Evolutionary conservation across 1,139 yeast species (phyloP), one percentile per base, ranked within the genome.

Genomic region (Chernovozyma sophiae-reginae): DNA sequence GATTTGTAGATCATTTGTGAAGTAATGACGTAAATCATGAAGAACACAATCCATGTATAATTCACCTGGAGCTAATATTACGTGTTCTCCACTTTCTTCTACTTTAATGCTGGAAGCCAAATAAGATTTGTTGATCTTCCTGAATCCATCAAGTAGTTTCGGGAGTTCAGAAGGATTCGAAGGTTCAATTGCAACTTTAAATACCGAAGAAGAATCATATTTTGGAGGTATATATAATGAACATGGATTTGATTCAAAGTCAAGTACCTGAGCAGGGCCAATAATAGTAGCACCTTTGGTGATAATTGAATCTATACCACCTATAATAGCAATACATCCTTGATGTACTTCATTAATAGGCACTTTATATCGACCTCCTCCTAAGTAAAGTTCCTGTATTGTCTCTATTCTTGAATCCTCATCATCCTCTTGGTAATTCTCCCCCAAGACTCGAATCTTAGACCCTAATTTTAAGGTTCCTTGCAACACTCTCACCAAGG

Each of bases 1-100:
- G 37, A 92, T 77, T 36, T 83, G 86, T 35, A 89, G 68, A 33
- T 77, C 77, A 35, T 66, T 55, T 0, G 85, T 74, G 53, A 70
- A 74, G 43, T 80, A 56, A 15, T 65, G 56, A 43, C 97, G 67
- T 33, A 92, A 60, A 52, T 87, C 97, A 57, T 82, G 86, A 37
- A 94, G 57, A 22, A 85, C 65, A 48, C 95, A 86, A 57, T 94
- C 98, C 62, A 94, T 59, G 52, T 86, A 87, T 14, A 92, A 53
- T 53, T 94, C 98, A 4, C 98, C 98, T 3, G 89, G 78, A 0
- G 94, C 96, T 22, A 81, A 53, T 2, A 94, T 55, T 0, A 81
- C 79, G 55, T 84, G 87, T 50, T 90, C 97, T 1, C 97, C 97
- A 39, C 90, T 83, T 47, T 86, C 95, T 55, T 87, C 96, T 1